Conservation (phyloP, 768 basidiomycete species). For the Macrolepiota dolichaula region DNA sequence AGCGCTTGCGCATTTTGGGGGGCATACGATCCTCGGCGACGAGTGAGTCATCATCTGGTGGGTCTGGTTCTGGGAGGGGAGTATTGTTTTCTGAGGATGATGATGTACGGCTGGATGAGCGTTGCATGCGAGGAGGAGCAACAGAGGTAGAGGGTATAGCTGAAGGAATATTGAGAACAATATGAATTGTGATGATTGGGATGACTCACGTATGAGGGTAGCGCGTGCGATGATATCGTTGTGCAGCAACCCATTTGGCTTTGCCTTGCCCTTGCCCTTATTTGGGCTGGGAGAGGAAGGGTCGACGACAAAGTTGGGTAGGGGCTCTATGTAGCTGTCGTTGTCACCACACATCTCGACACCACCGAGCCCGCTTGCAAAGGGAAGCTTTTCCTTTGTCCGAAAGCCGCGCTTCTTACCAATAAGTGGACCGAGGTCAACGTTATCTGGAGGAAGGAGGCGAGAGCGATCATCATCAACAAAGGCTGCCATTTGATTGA, state of each 20-base stretch:
- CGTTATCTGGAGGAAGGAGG: background rate
- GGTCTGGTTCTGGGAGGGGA: conserved; percentile 16
- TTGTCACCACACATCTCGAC: conserved; percentile 42
- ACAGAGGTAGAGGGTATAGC: background rate
- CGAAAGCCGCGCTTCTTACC: conserved; percentile 59
- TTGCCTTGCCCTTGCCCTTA: conserved; percentile 19
- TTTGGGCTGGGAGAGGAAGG: conserved; percentile 5
- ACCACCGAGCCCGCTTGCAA: conserved; percentile 54
- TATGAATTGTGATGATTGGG: background rate
- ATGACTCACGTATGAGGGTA: background rate
- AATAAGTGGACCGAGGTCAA: conserved; percentile 63
- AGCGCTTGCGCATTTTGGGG: conserved; percentile 60
- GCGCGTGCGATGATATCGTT: background rate
- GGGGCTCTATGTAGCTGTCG: background rate
- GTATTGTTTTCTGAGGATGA: background rate
- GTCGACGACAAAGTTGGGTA: background rate
- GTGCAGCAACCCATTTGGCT: conserved; percentile 2
- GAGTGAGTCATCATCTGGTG: conserved; percentile 11
- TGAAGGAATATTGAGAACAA: background rate
- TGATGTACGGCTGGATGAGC: background rate
- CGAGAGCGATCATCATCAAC: conserved; percentile 30
- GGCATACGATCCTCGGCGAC: conserved; percentile 42
- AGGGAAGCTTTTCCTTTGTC: conserved; percentile 53
- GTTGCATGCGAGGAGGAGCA: conserved; percentile 1
- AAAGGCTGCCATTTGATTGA: conserved; percentile 62